Evolutionary conservation across 805 yeast species (phyloP).

Genomic region (Torulaspora franciscae): DNA sequence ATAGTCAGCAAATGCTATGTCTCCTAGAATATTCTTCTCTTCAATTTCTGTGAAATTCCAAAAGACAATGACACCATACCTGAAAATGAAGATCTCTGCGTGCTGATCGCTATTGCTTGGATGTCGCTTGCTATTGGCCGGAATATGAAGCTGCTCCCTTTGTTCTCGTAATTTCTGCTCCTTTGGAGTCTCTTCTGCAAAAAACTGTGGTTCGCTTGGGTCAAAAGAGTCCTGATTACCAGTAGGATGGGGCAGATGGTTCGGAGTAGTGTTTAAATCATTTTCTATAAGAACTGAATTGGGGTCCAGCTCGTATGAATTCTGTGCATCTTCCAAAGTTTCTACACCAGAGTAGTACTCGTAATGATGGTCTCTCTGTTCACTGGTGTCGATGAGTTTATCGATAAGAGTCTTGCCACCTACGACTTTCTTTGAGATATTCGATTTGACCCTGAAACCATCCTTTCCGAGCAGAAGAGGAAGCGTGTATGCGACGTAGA

Average conservation of each 20-base stretch:
- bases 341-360: slow-evolving; percentile 81
- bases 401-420: slow-evolving; percentile 56
- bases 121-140: slow-evolving; percentile 15
- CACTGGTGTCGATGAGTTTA: slow-evolving; percentile 69
- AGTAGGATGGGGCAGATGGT: slow-evolving; percentile 27
- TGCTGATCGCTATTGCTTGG: slow-evolving; percentile 39
- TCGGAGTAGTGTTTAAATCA: slow-evolving; percentile 22
- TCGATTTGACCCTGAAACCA: slow-evolving; percentile 71
- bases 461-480: slow-evolving; percentile 83
- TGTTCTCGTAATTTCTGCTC: slow-evolving; percentile 21
- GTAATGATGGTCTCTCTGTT: slow-evolving; percentile 84
- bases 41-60: slow-evolving; percentile 94
- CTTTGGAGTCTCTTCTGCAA: slow-evolving; percentile 44
- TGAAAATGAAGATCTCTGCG: slow-evolving; percentile 85
- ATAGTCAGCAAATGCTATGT: slow-evolving; percentile 55
- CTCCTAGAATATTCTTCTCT: slow-evolving; percentile 91
- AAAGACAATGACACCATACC: slow-evolving; percentile 94
- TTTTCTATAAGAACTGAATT: slow-evolving; percentile 17
- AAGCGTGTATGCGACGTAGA: slow-evolving; percentile 81
- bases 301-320: slow-evolving; percentile 38
- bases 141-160: slow-evolving; percentile 13
- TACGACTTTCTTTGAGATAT: slow-evolving; percentile 40
- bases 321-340: slow-evolving; percentile 52
- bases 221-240: slow-evolving; percentile 57
- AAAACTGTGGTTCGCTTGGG: slow-evolving; percentile 90